Evolutionary conservation across 768 basidiomycete species (phyloP).

Genomic region (Leccinum boreale): DNA sequence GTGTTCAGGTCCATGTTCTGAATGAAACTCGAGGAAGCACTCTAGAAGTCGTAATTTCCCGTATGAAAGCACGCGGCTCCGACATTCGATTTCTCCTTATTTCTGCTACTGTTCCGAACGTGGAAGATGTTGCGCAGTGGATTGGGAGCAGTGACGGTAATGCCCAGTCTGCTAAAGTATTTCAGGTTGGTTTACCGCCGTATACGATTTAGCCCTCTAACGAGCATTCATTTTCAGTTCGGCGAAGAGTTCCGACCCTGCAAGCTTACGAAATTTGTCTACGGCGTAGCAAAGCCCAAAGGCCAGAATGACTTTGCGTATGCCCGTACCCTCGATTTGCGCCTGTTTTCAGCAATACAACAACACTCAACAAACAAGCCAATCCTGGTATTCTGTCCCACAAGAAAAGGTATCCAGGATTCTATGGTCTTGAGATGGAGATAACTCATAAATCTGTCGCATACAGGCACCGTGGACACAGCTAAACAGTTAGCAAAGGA

Average conservation of each 20-base stretch:
- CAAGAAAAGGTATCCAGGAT: slow-evolving; percentile 65
- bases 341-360: slow-evolving; percentile 69
- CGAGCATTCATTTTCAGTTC: slow-evolving; percentile 50
- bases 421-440: neutral
- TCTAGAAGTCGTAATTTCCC: slow-evolving; percentile 89
- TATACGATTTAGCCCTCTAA: neutral
- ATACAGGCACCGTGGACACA: slow-evolving; percentile 54
- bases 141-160: slow-evolving; percentile 48
- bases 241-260: slow-evolving; percentile 92
- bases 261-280: slow-evolving; percentile 67
- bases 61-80: slow-evolving; percentile 79
- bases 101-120: slow-evolving; percentile 93
- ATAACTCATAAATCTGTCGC: neutral
- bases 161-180: slow-evolving; percentile 53
- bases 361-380: slow-evolving; percentile 78
- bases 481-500: slow-evolving; percentile 78
- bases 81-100: slow-evolving; percentile 81
- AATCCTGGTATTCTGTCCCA: slow-evolving; percentile 83
- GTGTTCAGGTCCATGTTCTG: slow-evolving; percentile 79
- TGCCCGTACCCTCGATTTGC: slow-evolving; percentile 63
- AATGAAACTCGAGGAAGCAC: slow-evolving; percentile 89
- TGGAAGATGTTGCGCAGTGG: slow-evolving; percentile 87
- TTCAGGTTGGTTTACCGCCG: slow-evolving; percentile 48
- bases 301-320: slow-evolving; percentile 80
- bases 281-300: slow-evolving; percentile 61